These are phyloP conservation scores for Brettanomyces anomalus DNA, from an alignment of 805 yeast genomes.

Conservation along the genomic window DNA sequence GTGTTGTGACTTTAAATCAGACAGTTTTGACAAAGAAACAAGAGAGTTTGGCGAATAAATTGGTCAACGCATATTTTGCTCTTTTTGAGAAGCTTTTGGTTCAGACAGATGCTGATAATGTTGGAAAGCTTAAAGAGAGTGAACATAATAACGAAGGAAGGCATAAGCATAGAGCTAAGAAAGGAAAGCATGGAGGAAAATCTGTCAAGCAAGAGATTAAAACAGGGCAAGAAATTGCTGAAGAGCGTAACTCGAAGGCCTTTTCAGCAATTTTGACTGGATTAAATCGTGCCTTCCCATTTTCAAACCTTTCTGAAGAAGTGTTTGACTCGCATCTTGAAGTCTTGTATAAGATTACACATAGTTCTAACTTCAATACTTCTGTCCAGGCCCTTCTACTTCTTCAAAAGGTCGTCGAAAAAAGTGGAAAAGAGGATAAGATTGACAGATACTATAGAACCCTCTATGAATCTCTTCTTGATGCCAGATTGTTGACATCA, in stretches of 20 bases:
- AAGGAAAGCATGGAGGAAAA: conserved; percentile 83
- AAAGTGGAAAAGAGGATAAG: conserved; percentile 30
- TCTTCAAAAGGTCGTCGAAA: conserved; percentile 67
- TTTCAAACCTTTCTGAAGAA: conserved; percentile 63
- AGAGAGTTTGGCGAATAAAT: conserved; percentile 68
- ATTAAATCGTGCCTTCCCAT: conserved; percentile 92
- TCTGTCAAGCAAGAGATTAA: conserved; percentile 55
- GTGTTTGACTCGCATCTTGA: conserved; percentile 70
- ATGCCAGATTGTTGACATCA: conserved; percentile 72
- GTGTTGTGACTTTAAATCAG: conserved; percentile 84
- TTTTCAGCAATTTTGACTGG: conserved; percentile 92
- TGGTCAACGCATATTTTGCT: conserved; percentile 78
- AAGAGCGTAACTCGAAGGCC: conserved; percentile 76
- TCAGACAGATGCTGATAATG: conserved; percentile 48
- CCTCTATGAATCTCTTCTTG: conserved; percentile 80
- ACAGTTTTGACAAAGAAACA: conserved; percentile 78
- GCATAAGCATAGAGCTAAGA: conserved; percentile 66
- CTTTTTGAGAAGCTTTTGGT: conserved; percentile 76
- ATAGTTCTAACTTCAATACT: conserved; percentile 89
- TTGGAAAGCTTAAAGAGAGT: conserved; percentile 28
- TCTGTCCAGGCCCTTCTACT: conserved; percentile 86
- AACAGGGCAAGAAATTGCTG: conserved; percentile 52
- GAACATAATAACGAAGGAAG: conserved; percentile 50
- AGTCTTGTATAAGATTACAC: conserved; percentile 82
- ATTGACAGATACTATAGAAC: conserved; percentile 74